phyloP scores from a whole-genome alignment of 2,329 filamentous ascomycete genomes.

The Berkeleyomyces rouxiae region DNA sequence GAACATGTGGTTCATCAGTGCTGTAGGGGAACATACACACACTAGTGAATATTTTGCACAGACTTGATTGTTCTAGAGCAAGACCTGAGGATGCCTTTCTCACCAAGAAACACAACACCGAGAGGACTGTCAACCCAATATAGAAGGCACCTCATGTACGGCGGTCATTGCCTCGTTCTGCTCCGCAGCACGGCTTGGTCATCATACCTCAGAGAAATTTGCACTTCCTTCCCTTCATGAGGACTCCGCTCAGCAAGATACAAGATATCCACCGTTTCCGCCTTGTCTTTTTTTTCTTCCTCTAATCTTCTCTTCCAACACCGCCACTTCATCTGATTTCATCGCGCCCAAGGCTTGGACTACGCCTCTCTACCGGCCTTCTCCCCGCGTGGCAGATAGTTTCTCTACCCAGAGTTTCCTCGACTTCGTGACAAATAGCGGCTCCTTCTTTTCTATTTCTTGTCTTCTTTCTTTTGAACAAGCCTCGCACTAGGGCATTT shows the following conservation, averaged over 20 bases:
- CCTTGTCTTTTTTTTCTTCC: neutral
- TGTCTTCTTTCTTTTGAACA: neutral
- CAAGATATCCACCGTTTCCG: neutral
- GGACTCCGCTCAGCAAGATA: neutral
- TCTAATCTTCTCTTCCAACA: neutral
- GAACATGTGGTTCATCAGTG: neutral
- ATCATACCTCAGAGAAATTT: neutral
- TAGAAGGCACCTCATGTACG: neutral
- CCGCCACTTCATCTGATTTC: constrained; percentile 1
- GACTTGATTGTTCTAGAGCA: neutral
- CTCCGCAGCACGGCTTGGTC: neutral
- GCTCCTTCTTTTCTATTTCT: neutral
- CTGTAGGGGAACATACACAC: no score
- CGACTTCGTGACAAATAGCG: neutral
- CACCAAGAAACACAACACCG: neutral
- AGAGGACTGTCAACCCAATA: neutral
- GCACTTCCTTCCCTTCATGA: neutral
- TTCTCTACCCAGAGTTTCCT: neutral
- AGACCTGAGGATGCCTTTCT: neutral
- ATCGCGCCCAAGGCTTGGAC: neutral
- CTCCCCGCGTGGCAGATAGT: neutral
- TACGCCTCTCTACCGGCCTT: neutral
- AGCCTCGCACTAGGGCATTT: neutral
- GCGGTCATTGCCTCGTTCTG: neutral
- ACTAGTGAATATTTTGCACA: neutral